Evolutionary conservation across 345 rosid species (phyloP).

Genomic region (Syzygium aromaticum): DNA sequence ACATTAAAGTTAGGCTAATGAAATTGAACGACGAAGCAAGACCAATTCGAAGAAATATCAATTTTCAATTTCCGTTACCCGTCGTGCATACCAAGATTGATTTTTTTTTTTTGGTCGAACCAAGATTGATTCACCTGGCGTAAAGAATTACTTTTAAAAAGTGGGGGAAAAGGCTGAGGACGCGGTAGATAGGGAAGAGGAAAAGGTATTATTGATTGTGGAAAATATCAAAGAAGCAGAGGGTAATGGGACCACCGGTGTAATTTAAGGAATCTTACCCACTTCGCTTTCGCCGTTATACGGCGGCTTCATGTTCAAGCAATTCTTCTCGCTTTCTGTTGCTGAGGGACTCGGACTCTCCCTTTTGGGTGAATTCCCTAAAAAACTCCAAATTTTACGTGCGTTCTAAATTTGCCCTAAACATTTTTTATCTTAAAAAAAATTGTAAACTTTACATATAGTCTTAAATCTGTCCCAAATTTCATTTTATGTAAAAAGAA

Average conservation of each 20-base stretch:
- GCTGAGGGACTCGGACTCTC: too few species aligned
- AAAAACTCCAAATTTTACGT: too few species aligned
- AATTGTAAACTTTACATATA: too few species aligned
- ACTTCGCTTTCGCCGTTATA: background rate
- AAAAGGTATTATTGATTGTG: background rate
- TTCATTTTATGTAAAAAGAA: too few species aligned
- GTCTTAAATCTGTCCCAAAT: too few species aligned
- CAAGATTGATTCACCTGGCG: background rate
- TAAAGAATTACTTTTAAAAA: background rate
- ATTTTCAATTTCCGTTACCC: background rate
- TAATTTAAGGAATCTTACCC: background rate
- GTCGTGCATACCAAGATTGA: background rate
- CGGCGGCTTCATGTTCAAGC: constrained; percentile 2
- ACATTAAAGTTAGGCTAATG: background rate
- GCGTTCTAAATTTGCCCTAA: too few species aligned
- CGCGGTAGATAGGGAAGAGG: background rate
- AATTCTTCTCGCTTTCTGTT: background rate
- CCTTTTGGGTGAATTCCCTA: too few species aligned
- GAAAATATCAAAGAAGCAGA: background rate
- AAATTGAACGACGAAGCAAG: fast-evolving
- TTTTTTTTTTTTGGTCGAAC: too few species aligned
- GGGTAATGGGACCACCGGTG: background rate
- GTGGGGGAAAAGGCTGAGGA: background rate
- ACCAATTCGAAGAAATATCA: background rate
- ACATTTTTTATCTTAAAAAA: too few species aligned